Base-by-base conservation (phyloP, 345 rosid species). In the Eucalyptus tenuipes region DNA sequence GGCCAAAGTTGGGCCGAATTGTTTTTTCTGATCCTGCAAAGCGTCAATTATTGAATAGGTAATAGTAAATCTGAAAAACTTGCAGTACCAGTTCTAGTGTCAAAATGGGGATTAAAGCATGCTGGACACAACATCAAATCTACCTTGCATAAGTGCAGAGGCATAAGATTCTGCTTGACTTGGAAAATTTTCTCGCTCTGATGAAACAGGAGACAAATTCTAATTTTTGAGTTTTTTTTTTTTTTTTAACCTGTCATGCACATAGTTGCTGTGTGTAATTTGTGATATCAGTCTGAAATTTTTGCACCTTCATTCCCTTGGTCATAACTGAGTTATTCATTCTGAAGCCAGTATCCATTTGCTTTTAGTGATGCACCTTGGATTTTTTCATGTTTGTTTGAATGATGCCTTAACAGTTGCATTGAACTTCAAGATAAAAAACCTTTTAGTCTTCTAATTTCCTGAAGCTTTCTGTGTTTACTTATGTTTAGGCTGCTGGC, bases 1-100 rank as follows among this genome's bases (percentile, higher is more conserved):
- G 87, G 87, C 59, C 66, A 49, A 48, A 85, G 55, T 85, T 85
- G 25, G 99, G 97, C 53, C 98, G 90, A 89, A 93, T 95, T 17
- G 99, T 97, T n/a, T 98, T 97, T 93, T 95, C 97, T 27, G 95
- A 96, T 87, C 91, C 95, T 87, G 91, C 91, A 87, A 95, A 96
- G 90, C 99, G 99, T 66, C 96, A 97, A 89, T 93, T 95, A 52
- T 93, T 98, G 80, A 96, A 96, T 92, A 88, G 96, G 99, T 98
- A 92, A 44, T 7, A 16, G 37, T 47, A 37, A 71, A 87, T 48
- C 44, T 33, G 47, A 68, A 68, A 33, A 61, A 27, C 40, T 66
- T 14, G 75, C 40, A 87, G 88, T 42, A 47, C 33, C 24, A 45
- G 18, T 87, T 47, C 22, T 52, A 52, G 42, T 45, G 22, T 50